Base-by-base conservation (phyloP, 2,329 filamentous ascomycete species). In the Daldinia eschscholtzii region DNA sequence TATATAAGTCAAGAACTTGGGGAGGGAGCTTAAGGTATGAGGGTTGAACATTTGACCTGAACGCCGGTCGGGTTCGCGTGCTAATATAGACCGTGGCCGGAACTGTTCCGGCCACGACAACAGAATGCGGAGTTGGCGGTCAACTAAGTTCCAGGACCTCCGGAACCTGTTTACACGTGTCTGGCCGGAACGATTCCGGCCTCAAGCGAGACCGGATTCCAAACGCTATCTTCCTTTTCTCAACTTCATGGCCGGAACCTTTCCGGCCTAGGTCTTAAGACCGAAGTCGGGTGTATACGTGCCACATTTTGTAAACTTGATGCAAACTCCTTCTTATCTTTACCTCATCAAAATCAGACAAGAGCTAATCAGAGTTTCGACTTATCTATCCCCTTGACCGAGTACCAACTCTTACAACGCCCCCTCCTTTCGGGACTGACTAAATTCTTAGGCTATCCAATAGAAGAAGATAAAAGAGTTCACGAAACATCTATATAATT, bases 171-270 rank as follows among this genome's bases (percentile, higher is more conserved):
- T 57, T 26, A 65, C 30, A 55, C 18, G 23, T 69, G 2, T 5
- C n/a, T 65, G 66, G 66, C 66, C 62, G 66, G 66, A 69, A 69
- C 23, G 10, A 15, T 69, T 69, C 66, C 66, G 66, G 66, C 66
- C 66, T 52, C 48, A 13, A 63, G 46, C 62, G 66, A 69, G 23
- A 69, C 56, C 62, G 62, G 66, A 63, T 52, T 61, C 60, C 41
- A 44, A 44, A 48, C 23, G 57, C 10, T 26, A 39, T 56, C 15
- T 37, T 71, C 55, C 60, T 70, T 62, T 72, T 59, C 75, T 75
- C 77, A 42, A 77, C 63, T 52, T 72, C 70, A 74, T 76, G 77
- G 77, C 78, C 78, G 77, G 78, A 79, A 79, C 62, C 4, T 33
- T 77, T 79, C 77, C 78, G 77, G 75, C 76, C 75, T 68, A 67